Evolutionary conservation across 768 basidiomycete genomes (phyloP).

Genomic region (Xerocomellus dryophilus): DNA sequence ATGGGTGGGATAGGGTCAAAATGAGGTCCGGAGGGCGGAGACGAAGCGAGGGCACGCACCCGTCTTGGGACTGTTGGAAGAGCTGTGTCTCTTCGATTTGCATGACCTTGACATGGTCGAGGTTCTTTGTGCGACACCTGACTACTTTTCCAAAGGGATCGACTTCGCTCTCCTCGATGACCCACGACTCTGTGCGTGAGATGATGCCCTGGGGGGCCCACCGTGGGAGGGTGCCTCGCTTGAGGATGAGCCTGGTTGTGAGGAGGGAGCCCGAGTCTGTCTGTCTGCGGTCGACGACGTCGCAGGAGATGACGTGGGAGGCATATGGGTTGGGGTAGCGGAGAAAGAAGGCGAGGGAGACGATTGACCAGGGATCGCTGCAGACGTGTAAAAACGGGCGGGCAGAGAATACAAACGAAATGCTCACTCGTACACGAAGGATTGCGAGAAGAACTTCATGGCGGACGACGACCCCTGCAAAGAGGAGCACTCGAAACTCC

Average conservation of each 20-base stretch:
- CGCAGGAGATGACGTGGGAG: conserved; percentile 90
- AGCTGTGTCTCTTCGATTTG: conserved; percentile 81
- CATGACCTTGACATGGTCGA: conserved; percentile 94
- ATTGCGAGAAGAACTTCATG: conserved; percentile 56
- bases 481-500: background rate
- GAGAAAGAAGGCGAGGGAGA: conserved; percentile 89
- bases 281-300: conserved; percentile 83
- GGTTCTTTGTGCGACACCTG: conserved; percentile 78
- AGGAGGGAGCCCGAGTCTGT: conserved; percentile 71
- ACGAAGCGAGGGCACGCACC: conserved; percentile 46
- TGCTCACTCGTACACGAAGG: conserved; percentile 56
- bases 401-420: accelerated
- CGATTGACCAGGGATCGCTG: conserved; percentile 92
- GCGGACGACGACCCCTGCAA: conserved; percentile 40
- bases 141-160: conserved; percentile 79
- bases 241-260: conserved; percentile 90
- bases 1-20: conserved; percentile 5
- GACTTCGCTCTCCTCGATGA: conserved; percentile 92
- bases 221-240: conserved; percentile 84
- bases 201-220: conserved; percentile 88
- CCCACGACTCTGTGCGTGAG: conserved; percentile 86
- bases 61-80: conserved; percentile 64
- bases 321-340: conserved; percentile 97
- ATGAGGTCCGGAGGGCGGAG: background rate
- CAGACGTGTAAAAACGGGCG: background rate